Conservation (phyloP, 768 basidiomycete genomes). For the Mycena pura region DNA sequence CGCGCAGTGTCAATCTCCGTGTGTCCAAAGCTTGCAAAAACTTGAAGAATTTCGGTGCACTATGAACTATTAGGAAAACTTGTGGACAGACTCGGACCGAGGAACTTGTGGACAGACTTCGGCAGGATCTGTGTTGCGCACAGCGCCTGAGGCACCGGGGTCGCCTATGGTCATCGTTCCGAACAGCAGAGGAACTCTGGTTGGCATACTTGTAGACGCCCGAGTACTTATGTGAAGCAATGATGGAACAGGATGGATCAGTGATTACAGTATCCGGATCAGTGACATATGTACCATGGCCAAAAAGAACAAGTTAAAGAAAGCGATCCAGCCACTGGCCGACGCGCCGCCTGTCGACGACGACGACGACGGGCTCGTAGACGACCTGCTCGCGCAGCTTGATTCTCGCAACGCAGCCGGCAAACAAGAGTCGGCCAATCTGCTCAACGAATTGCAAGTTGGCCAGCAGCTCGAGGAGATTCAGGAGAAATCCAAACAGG, state of each 20-base stretch:
- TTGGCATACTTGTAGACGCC: slow-evolving; percentile 12
- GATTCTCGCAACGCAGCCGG: slow-evolving; percentile 64
- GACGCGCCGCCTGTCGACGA: slow-evolving; percentile 36
- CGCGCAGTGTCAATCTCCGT: slow-evolving; percentile 57
- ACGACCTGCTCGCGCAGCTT: slow-evolving; percentile 79
- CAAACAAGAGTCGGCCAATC: slow-evolving; percentile 54
- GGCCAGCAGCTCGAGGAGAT: slow-evolving; percentile 39
- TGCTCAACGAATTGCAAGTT: slow-evolving; percentile 56
- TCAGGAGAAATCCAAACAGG: slow-evolving; percentile 51
- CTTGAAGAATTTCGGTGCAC: slow-evolving; percentile 53
- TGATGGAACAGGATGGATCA: neutral
- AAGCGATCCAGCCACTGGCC: slow-evolving; percentile 40
- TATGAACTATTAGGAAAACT: slow-evolving; percentile 22
- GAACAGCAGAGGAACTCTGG: slow-evolving; percentile 49
- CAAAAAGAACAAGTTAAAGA: slow-evolving; percentile 66
- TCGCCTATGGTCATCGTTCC: slow-evolving; percentile 29
- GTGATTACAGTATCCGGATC: neutral
- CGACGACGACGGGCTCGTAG: slow-evolving; percentile 68
- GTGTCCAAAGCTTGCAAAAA: slow-evolving; percentile 49
- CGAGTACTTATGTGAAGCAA: neutral
- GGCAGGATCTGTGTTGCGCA: slow-evolving; percentile 11
- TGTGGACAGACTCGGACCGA: neutral
- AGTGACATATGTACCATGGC: slow-evolving; percentile 43
- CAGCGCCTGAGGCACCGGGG: neutral
- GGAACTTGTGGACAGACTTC: neutral